These are phyloP conservation scores for Colletotrichum sp. DNA, from an alignment of 2,329 filamentous ascomycete genomes.

Conservation along the genomic window DNA sequence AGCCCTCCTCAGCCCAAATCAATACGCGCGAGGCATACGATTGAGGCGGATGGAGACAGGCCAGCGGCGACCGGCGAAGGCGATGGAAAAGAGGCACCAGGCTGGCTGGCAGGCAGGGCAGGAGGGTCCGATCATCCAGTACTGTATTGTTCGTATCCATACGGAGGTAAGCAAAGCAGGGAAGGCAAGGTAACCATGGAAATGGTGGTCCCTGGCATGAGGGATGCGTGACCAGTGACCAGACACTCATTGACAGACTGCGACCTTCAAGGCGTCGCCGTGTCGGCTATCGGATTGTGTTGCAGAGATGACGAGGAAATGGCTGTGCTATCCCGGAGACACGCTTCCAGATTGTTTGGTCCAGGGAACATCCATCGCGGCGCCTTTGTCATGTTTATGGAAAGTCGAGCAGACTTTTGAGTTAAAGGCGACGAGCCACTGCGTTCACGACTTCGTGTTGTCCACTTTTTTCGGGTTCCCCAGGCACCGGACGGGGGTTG, in stretches of 20 bases:
- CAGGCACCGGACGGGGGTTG: slow-evolving; percentile 3
- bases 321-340: slow-evolving; percentile 1
- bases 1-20: not conserved
- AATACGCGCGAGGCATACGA: not conserved
- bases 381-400: slow-evolving; percentile 8
- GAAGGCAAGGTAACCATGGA: slow-evolving; percentile 5
- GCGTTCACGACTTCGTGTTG: slow-evolving; percentile 3
- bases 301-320: not conserved
- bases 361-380: slow-evolving; percentile 1
- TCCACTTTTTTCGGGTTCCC: slow-evolving; percentile 15
- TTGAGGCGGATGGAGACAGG: not conserved
- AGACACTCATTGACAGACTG: not conserved
- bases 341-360: not conserved
- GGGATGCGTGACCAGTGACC: not conserved
- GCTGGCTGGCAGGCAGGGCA: not conserved
- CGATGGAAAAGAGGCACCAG: not conserved
- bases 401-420: slow-evolving; percentile 6
- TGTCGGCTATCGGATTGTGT: not conserved
- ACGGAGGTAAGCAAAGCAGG: not conserved
- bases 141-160: not conserved
- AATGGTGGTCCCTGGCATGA: not conserved
- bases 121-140: not conserved
- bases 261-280: not conserved
- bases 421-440: not conserved
- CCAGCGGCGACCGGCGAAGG: not conserved